phyloP scores from a whole-genome alignment of 306 rosid species.

The Arachis stenosperma region DNA sequence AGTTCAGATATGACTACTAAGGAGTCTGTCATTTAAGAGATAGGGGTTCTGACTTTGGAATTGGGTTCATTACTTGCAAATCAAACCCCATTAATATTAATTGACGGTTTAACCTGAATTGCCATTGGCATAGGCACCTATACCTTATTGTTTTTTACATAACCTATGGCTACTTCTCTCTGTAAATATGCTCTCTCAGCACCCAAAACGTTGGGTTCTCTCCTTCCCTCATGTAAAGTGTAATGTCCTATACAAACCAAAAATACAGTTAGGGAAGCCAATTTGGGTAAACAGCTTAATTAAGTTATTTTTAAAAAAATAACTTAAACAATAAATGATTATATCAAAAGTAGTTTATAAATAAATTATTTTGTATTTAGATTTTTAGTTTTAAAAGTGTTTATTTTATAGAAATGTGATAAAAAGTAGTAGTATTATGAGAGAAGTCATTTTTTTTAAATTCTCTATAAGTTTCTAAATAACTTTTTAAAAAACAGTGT shows the following conservation, averaged over 20 bases:
- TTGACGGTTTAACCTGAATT: constrained; percentile 23
- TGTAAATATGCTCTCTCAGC: constrained; percentile 81
- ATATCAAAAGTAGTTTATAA: too few species aligned
- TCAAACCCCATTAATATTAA: neutral
- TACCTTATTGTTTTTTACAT: constrained; percentile 68
- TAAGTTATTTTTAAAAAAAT: too few species aligned
- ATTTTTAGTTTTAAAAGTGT: too few species aligned
- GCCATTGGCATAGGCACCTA: constrained; percentile 40
- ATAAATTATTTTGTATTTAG: too few species aligned
- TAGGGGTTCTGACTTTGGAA: constrained; percentile 81
- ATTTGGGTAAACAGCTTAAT: too few species aligned
- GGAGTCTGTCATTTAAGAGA: constrained; percentile 75
- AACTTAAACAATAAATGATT: too few species aligned
- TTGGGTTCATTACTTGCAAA: constrained; percentile 85
- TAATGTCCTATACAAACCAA: constrained; percentile 56
- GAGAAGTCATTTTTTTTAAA: too few species aligned
- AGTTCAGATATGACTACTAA: constrained; percentile 92
- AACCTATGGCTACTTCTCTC: constrained; percentile 96
- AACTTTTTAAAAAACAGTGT: too few species aligned
- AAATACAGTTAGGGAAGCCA: constrained; percentile 2
- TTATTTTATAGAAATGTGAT: too few species aligned
- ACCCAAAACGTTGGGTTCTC: constrained; percentile 86
- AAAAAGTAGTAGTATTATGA: too few species aligned
- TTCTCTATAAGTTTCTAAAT: too few species aligned
- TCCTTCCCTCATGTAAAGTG: constrained; percentile 84